Evolutionary conservation across 1,284 basidiomycete species (phyloP).

Genomic region (Sutorius eximius): DNA sequence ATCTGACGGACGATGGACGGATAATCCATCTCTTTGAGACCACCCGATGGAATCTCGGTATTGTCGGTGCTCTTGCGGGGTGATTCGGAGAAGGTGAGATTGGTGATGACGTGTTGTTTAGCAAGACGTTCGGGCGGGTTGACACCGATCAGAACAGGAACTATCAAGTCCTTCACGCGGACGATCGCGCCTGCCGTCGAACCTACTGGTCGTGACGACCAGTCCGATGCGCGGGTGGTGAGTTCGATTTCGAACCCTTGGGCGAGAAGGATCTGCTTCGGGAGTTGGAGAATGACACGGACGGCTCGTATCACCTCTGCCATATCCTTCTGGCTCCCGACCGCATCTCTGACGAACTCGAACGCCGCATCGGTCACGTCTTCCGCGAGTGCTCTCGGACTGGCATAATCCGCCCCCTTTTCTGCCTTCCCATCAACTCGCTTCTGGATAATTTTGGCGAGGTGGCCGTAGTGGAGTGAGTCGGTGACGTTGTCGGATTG

Average conservation of each 20-base stretch:
- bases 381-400: slow-evolving; percentile 34
- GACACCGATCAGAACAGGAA: slow-evolving; percentile 51
- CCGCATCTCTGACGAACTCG: slow-evolving; percentile 14
- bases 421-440: slow-evolving; percentile 23
- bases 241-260: slow-evolving; percentile 21
- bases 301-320: slow-evolving; percentile 33
- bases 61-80: background rate
- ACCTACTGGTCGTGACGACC: background rate
- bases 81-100: slow-evolving; percentile 40
- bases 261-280: slow-evolving; percentile 47
- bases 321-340: slow-evolving; percentile 2
- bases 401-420: slow-evolving; percentile 15
- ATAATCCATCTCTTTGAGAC: slow-evolving; percentile 33
- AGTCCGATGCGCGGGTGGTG: slow-evolving; percentile 5
- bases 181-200: slow-evolving; percentile 30
- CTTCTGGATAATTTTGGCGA: slow-evolving; percentile 42
- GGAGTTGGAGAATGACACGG: slow-evolving; percentile 38
- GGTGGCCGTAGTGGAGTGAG: slow-evolving; percentile 51
- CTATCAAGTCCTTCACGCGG: slow-evolving; percentile 37
- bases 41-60: background rate
- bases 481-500: slow-evolving; percentile 46
- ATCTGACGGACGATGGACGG: slow-evolving; percentile 34
- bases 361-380: slow-evolving; percentile 38
- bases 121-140: slow-evolving; percentile 52
- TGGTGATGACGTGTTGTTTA: slow-evolving; percentile 48